phyloP scores from a whole-genome alignment of 441 rosid species.

The Eruca vesicaria region DNA sequence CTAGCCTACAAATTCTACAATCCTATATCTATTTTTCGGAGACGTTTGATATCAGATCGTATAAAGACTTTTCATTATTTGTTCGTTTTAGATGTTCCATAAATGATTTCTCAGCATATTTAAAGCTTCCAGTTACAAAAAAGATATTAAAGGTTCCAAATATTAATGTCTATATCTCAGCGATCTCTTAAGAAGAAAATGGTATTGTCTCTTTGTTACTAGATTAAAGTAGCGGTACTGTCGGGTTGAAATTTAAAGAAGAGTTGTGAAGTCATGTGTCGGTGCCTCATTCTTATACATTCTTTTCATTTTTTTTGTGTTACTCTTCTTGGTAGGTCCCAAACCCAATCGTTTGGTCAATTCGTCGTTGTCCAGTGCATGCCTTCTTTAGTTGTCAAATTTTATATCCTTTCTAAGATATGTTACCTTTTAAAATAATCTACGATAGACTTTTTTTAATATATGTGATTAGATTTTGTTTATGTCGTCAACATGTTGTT shows the following conservation, averaged over 20 bases:
- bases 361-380: background rate
- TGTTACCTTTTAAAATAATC: background rate
- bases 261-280: conserved; percentile 8
- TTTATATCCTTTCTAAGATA: background rate
- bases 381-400: background rate
- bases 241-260: conserved; percentile 1
- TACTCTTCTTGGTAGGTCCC: background rate
- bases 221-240: background rate
- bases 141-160: background rate
- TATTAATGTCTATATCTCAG: background rate
- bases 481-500: background rate
- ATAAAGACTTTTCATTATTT: background rate
- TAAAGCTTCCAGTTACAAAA: too few species aligned
- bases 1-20: background rate
- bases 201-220: background rate
- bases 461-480: background rate
- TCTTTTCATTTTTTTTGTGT: conserved; percentile 9
- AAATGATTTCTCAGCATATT: background rate
- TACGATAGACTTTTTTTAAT: background rate
- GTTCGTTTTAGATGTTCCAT: background rate
- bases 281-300: conserved; percentile 7
- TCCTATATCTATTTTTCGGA: background rate
- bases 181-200: conserved; percentile 9
- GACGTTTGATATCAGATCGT: background rate
- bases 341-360: background rate